Base-by-base conservation (phyloP, 2,329 filamentous ascomycete genomes). In the Sordariomycetes sp. region DNA sequence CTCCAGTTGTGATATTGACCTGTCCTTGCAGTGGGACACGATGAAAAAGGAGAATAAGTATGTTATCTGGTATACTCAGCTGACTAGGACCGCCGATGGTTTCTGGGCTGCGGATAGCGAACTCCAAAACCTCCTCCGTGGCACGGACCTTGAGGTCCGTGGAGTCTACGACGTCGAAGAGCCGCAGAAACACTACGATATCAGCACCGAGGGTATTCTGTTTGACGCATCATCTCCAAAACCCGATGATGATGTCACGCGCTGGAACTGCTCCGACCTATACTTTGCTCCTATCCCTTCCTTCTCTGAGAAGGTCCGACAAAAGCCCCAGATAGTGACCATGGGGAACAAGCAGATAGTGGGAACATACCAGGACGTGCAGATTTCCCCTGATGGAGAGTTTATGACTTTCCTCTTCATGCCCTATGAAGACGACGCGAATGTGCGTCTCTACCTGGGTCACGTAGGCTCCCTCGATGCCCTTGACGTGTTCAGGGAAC, bases 11-110 rank as follows among this genome's bases (percentile, higher is more conserved):
- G 17, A 24, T 48, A 24, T 55, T 55, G 10, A 42, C 22, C 13
- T 6, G 8, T 32, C 17, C 10, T 45, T 4, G 17, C 55, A 74
- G 67, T 68, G 66, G 67, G 65, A 69, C 57, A 57, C 63, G 1
- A 68, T 68, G 36, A 62, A 62, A 25, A 53, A 45, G 34, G 50
- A 57, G 4, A 62, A 69, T 45, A 66, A 63, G 22, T 66, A 70
- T 56, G 61, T 65, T 4, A 66, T 75, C 28, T 75, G 71, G 68
- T 74, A 73, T 62, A 69, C 66, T 10, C 65, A 62, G 12, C 62
- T 74, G 20, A 58, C 63, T 42, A 61, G 56, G 8, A 56, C 56
- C 17, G 63, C 53, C n/a, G 39, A 45, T n/a, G 50, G 28, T 48
- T 65, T 6, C 58, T 60, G n/a, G 61, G 65, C 24, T 50, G 20